phyloP scores from a whole-genome alignment of 2,329 filamentous ascomycete species.

The Monosporascus ibericus region DNA sequence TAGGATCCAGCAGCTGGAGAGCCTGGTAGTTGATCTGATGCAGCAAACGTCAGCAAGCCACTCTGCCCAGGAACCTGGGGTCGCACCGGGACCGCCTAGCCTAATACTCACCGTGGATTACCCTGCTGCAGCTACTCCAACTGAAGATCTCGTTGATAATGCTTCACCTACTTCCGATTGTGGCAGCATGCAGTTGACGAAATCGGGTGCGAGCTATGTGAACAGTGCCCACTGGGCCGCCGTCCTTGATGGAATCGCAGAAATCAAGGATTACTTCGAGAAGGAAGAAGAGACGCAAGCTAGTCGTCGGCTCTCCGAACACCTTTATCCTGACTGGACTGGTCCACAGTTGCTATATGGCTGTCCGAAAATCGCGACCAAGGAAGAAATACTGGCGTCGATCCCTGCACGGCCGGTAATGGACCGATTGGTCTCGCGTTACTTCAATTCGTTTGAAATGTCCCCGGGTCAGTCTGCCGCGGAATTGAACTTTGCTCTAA shows the following conservation, averaged over 20 bases:
- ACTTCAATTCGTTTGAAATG: conserved; percentile 30
- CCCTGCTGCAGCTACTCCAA: too few species aligned
- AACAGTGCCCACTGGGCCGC: conserved; percentile 11
- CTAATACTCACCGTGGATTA: too few species aligned
- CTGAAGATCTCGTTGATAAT: too few species aligned
- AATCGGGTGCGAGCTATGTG: background rate
- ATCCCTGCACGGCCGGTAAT: conserved; percentile 27
- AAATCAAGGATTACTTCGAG: conserved; percentile 12
- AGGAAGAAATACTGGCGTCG: conserved; percentile 25
- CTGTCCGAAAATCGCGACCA: conserved; percentile 11
- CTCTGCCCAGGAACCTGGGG: background rate
- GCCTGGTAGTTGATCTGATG: conserved; percentile 23
- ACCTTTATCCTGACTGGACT: too few species aligned
- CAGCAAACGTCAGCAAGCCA: conserved; percentile 4
- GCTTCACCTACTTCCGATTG: background rate
- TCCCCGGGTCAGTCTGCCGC: conserved; percentile 13
- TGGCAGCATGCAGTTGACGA: background rate
- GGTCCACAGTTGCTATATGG: conserved; percentile 14
- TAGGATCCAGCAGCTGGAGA: conserved; percentile 25
- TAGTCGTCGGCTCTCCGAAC: conserved; percentile 19
- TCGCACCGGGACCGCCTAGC: background rate
- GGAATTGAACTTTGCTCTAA: conserved; percentile 3
- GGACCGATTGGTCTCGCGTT: conserved; percentile 29
- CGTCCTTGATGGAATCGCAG: conserved; percentile 12
- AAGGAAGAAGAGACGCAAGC: conserved; percentile 3